Conservation (phyloP, 2,329 filamentous ascomycete genomes). For the Alternaria postmessia region DNA sequence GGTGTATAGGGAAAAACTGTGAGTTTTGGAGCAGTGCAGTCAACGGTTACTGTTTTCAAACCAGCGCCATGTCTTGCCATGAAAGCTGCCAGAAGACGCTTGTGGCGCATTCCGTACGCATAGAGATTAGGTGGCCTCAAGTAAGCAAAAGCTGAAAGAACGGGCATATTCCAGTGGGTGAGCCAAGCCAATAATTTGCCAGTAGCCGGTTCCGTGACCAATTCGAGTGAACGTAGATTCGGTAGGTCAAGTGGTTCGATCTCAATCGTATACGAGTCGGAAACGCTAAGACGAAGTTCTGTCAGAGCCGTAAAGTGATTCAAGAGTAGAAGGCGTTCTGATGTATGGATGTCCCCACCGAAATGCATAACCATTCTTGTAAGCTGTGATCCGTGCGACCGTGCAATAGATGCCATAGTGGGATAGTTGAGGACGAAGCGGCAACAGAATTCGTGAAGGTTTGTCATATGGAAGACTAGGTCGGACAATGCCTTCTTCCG, state of each 20-base stretch:
- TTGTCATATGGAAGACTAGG: not conserved
- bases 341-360: not conserved
- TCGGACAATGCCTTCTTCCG: not conserved
- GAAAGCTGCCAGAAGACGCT: not conserved
- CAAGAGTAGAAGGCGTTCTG: not conserved
- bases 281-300: not conserved
- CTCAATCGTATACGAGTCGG: not conserved
- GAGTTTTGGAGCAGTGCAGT: not conserved
- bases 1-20: not conserved
- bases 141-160: not conserved
- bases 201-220: not conserved
- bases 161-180: not conserved
- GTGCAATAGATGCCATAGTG: not conserved
- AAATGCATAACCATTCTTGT: not conserved
- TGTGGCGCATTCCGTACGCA: not conserved
- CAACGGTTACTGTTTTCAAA: not conserved
- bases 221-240: not conserved
- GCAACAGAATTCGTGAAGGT: not conserved
- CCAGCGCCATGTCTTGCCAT: constrained; percentile 1
- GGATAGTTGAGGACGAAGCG: not conserved
- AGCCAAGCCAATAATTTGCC: not conserved
- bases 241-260: not conserved
- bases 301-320: constrained; percentile 1
- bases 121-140: not conserved
- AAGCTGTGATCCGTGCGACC: not conserved